A percentile compares a stretch with the other conserved stretches of the same genome.
These are phyloP conservation scores for Scutellaria baicalensis DNA, from an alignment of 257 asterid genomes.

Conservation along the genomic window DNA sequence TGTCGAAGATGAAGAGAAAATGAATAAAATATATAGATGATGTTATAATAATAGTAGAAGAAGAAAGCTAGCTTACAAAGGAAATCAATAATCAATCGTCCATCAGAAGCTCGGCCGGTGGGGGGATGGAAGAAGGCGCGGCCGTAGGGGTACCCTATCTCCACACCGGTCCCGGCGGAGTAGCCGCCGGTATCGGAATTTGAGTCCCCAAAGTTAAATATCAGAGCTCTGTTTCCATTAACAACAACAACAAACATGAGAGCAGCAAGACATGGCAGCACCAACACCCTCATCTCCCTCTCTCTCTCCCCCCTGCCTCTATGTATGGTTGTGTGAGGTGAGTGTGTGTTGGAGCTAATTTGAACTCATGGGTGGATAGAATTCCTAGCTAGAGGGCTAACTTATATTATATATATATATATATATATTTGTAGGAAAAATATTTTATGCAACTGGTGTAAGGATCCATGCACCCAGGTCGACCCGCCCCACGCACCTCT, in stretches of 20 bases:
- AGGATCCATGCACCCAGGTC: too few species aligned
- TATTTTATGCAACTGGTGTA: too few species aligned
- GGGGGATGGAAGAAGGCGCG: slow-evolving; percentile 30
- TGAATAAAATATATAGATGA: too few species aligned
- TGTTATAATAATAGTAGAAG: too few species aligned
- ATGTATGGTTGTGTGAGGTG: too few species aligned
- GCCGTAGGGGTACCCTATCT: slow-evolving; percentile 26
- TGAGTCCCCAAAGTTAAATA: slow-evolving; percentile 53
- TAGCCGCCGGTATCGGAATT: slow-evolving; percentile 50
- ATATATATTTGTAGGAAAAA: too few species aligned
- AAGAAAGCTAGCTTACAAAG: slow-evolving; percentile 23
- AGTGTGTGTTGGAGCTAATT: too few species aligned
- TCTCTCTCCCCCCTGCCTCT: background rate
- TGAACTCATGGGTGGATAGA: too few species aligned
- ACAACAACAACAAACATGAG: background rate
- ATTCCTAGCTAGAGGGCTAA: too few species aligned
- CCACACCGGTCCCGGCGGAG: slow-evolving; percentile 29
- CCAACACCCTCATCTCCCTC: background rate
- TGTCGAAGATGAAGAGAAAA: too few species aligned
- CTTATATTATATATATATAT: too few species aligned
- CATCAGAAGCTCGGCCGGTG: slow-evolving; percentile 25
- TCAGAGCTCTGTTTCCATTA: slow-evolving; percentile 13
- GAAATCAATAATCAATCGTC: slow-evolving; percentile 22
- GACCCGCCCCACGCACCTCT: too few species aligned
- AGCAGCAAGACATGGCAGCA: background rate